These are phyloP conservation scores for Anacardium occidentale DNA, from an alignment of 345 rosid species.

Conservation along the genomic window DNA sequence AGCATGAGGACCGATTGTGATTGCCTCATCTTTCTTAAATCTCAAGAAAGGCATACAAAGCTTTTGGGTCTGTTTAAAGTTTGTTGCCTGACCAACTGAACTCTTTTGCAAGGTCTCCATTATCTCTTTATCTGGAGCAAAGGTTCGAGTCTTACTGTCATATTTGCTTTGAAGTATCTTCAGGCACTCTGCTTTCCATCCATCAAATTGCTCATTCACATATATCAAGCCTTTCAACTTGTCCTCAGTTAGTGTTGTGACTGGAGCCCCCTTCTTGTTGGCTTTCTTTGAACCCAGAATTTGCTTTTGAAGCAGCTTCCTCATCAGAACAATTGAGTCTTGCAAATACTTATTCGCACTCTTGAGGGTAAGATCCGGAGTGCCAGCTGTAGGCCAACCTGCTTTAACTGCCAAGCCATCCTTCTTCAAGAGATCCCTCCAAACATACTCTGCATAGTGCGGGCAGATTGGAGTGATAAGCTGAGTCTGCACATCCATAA, in stretches of 20 bases:
- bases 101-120: conserved; percentile 54
- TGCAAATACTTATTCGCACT: conserved; percentile 89
- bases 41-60: conserved; percentile 86
- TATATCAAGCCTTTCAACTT: conserved; percentile 58
- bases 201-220: conserved; percentile 78
- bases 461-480: conserved; percentile 91
- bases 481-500: conserved; percentile 88
- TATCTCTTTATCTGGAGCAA: conserved; percentile 69
- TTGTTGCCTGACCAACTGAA: conserved; percentile 45
- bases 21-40: conserved; percentile 79
- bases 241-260: conserved; percentile 43
- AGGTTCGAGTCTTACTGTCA: conserved; percentile 33
- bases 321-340: conserved; percentile 69
- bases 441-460: conserved; percentile 81
- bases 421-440: conserved; percentile 81
- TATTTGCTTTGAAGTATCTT: conserved; percentile 62
- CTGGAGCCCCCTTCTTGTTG: conserved; percentile 64
- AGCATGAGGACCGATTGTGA: conserved; percentile 62
- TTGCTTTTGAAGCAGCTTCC: conserved; percentile 77
- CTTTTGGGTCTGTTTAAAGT: conserved; percentile 65
- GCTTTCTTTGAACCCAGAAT: conserved; percentile 64
- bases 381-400: conserved; percentile 85
- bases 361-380: conserved; percentile 74
- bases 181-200: conserved; percentile 90
- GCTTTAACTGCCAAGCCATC: conserved; percentile 74